Evolutionary conservation across 176 grass and related monocot genomes (phyloP).

Genomic region (Coix lacrymajobi): DNA sequence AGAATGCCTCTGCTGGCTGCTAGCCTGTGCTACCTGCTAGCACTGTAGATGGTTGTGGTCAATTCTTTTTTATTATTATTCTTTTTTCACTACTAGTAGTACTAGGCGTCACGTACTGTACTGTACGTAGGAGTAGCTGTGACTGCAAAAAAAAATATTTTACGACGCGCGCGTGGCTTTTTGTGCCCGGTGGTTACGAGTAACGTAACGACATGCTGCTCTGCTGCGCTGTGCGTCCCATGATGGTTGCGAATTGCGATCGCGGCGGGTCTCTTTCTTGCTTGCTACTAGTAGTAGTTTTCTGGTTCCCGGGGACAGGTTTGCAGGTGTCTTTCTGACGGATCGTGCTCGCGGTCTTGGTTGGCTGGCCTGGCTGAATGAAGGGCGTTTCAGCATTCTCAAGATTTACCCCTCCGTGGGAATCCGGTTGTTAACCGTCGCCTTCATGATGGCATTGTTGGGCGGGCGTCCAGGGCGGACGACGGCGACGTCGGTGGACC

Average conservation of each 20-base stretch:
- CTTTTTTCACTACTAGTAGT: background rate
- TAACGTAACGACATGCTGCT: background rate
- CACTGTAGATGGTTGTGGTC: background rate
- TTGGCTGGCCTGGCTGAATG: background rate
- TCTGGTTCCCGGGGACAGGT: background rate
- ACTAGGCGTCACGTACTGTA: too few relatives aligned
- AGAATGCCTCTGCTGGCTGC: background rate
- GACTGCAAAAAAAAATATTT: background rate
- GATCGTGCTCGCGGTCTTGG: background rate
- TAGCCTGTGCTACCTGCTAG: background rate
- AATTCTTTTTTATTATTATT: constrained; percentile 24
- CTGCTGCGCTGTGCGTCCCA: background rate
- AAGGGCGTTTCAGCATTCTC: background rate
- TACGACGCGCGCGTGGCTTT: background rate
- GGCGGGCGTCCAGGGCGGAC: background rate
- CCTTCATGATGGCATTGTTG: background rate
- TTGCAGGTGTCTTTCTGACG: constrained; percentile 1
- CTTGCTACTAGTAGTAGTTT: too few relatives aligned
- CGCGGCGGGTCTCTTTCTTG: background rate
- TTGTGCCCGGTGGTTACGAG: background rate
- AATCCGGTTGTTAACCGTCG: too few relatives aligned
- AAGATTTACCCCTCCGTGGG: too few relatives aligned
- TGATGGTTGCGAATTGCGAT: background rate
- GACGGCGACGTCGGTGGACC: background rate
- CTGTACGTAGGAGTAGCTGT: too few relatives aligned